Evolutionary conservation across 345 rosid species (phyloP).

Genomic region (Populus ilicifolia): DNA sequence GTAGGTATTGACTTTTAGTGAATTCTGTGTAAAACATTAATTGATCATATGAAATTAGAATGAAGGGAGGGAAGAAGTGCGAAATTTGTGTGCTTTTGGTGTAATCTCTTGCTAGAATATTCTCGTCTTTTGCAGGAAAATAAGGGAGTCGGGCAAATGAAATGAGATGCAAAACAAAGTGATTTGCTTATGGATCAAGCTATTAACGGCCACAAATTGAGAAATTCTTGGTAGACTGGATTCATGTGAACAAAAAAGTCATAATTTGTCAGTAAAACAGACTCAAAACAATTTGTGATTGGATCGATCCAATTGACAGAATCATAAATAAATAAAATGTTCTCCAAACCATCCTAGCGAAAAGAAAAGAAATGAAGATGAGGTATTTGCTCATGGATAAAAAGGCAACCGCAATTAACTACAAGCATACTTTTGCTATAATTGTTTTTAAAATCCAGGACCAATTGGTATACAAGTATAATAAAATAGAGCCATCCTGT

Average conservation of each 20-base stretch:
- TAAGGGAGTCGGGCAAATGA: neutral
- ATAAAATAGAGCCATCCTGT: neutral
- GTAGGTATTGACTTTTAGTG: slow-evolving; percentile 11
- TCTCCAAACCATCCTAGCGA: neutral
- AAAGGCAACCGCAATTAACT: neutral
- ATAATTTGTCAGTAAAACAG: no score
- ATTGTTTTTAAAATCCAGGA: neutral
- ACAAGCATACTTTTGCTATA: neutral
- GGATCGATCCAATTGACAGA: neutral
- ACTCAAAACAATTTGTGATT: neutral
- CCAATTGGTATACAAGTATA: no score
- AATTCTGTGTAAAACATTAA: neutral
- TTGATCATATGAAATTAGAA: neutral
- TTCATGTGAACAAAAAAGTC: neutral
- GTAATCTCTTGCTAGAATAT: neutral
- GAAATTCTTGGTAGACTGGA: no score
- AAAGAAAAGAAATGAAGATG: no score
- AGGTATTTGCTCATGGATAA: no score
- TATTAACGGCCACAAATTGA: neutral
- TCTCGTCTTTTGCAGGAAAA: neutral
- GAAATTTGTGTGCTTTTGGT: no score
- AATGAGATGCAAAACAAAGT: no score
- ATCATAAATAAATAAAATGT: no score
- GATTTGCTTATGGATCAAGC: neutral
- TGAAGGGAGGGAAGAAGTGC: neutral